Evolutionary conservation across 2,329 filamentous ascomycete genomes (phyloP).

Genomic region (Emergomyces orientalis): DNA sequence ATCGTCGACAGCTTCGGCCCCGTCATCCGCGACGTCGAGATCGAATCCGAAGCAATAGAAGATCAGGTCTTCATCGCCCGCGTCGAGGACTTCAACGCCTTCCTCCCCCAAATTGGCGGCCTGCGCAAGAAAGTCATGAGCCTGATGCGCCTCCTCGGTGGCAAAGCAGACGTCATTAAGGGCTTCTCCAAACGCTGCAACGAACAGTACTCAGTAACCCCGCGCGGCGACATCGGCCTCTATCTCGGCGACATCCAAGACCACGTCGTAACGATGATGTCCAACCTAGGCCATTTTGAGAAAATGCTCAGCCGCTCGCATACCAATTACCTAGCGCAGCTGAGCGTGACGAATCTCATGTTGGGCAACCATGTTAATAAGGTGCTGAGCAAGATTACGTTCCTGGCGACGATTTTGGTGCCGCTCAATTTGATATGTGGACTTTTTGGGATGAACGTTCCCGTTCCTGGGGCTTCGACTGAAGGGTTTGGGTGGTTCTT

Average conservation of each 20-base stretch:
- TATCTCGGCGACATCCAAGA: constrained; percentile 98
- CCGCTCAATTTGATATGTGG: constrained; percentile 83
- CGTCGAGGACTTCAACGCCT: constrained; percentile 77
- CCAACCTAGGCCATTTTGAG: constrained; percentile 88
- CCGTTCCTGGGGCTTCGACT: constrained; percentile 35
- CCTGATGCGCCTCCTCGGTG: constrained; percentile 81
- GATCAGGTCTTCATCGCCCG: constrained; percentile 91
- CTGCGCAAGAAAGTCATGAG: constrained; percentile 93
- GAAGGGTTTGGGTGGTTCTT: constrained; percentile 40
- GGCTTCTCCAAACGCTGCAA: constrained; percentile 99
- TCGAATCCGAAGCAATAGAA: constrained; percentile 85
- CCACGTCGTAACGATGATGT: constrained; percentile 99
- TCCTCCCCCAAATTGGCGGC: constrained; percentile 78
- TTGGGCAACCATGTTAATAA: constrained; percentile 83
- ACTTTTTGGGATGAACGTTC: constrained; percentile 45
- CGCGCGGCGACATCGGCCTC: constrained; percentile 89
- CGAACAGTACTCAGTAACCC: constrained; percentile 90
- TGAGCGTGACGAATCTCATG: constrained; percentile 82
- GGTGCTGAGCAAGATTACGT: constrained; percentile 87
- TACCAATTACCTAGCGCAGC: constrained; percentile 90
- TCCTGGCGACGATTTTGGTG: constrained; percentile 89
- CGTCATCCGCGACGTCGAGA: constrained; percentile 75
- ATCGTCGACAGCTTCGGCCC: constrained; percentile 95
- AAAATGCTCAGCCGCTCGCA: constrained; percentile 93
- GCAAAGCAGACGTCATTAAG: constrained; percentile 96